These are phyloP conservation scores for Fusarium haematococcum DNA, from an alignment of 2,329 filamentous ascomycete species.

Conservation along the genomic window DNA sequence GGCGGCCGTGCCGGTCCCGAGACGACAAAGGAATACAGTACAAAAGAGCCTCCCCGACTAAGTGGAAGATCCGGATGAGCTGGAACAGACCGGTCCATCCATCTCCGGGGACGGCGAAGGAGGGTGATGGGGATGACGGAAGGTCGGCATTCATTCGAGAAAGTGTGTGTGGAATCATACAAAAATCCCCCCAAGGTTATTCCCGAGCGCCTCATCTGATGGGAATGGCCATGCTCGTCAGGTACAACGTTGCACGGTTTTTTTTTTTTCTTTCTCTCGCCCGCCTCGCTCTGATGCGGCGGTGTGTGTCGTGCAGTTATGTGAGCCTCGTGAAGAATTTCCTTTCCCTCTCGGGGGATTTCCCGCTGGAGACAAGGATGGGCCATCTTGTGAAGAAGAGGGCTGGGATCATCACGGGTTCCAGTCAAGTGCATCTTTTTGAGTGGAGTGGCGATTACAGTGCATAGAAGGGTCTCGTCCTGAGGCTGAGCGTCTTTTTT, in stretches of 20 bases:
- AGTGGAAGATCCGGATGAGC: slow-evolving; percentile 16
- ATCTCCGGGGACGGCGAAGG: slow-evolving; percentile 10
- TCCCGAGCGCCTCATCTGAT: background rate
- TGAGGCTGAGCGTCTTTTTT: background rate
- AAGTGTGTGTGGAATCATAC: slow-evolving; percentile 1
- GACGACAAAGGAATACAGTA: background rate
- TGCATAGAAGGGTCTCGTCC: slow-evolving; percentile 14
- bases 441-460: slow-evolving; percentile 21
- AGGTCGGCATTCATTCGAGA: slow-evolving; percentile 1
- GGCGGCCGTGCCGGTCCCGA: slow-evolving; percentile 21
- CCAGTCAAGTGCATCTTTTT: slow-evolving; percentile 1
- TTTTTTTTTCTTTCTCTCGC: background rate
- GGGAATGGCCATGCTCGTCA: background rate
- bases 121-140: slow-evolving; percentile 20
- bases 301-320: background rate
- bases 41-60: background rate
- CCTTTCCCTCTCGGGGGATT: slow-evolving; percentile 11
- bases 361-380: slow-evolving; percentile 11
- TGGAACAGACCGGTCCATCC: slow-evolving; percentile 8
- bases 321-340: background rate
- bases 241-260: background rate
- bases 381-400: background rate
- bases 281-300: background rate
- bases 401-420: slow-evolving; percentile 23
- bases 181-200: background rate